Evolutionary conservation across 306 rosid genomes (phyloP).

Genomic region (Vigna mungo): DNA sequence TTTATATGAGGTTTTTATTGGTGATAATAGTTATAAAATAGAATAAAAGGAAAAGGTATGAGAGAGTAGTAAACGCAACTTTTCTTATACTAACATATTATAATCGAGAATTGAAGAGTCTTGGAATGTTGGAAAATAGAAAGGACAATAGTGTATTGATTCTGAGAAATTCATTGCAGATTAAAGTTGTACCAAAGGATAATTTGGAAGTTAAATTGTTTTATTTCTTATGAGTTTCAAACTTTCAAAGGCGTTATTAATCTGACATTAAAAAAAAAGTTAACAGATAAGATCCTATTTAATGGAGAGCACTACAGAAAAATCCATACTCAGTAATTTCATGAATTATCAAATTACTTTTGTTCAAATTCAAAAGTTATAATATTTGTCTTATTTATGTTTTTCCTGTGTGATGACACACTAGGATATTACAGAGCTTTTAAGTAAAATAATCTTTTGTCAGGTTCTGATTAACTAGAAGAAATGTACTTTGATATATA

Average conservation of each 20-base stretch:
- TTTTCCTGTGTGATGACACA: too few relatives aligned
- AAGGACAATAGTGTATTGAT: conserved; percentile 26
- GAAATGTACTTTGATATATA: too few relatives aligned
- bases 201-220: conserved; percentile 7
- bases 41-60: conserved; percentile 4
- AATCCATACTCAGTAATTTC: background rate
- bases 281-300: conserved; percentile 11
- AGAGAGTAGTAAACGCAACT: background rate
- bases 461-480: too few relatives aligned
- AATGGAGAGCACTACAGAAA: background rate
- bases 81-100: background rate
- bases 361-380: background rate
- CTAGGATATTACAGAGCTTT: too few relatives aligned
- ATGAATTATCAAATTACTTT: background rate
- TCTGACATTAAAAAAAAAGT: background rate
- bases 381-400: background rate
- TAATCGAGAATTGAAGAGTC: conserved; percentile 7
- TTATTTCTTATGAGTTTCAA: conserved; percentile 22
- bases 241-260: background rate
- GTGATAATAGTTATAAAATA: background rate
- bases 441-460: too few relatives aligned
- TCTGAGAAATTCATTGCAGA: conserved; percentile 7
- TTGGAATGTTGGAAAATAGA: background rate
- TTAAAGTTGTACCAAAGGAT: conserved; percentile 12
- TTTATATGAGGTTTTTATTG: too few relatives aligned